Evolutionary conservation across 768 basidiomycete genomes (phyloP).

Genomic region (Tylopilus subfusipes): DNA sequence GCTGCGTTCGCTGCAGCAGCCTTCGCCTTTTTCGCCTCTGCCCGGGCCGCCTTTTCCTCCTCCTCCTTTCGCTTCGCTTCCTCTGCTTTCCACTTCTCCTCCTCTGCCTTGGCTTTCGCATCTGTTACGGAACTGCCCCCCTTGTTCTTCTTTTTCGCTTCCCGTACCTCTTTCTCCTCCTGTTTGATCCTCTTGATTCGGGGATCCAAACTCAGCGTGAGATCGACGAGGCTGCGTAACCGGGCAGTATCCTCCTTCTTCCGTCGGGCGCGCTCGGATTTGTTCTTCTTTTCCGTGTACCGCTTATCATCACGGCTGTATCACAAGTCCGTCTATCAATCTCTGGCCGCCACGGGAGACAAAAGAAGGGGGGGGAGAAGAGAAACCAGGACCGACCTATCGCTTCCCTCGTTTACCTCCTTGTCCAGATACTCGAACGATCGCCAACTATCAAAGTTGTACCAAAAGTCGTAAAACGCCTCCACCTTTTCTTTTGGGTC

Average conservation of each 20-base stretch:
- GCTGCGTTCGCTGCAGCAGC: constrained; percentile 85
- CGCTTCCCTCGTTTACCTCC: constrained; percentile 96
- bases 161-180: constrained; percentile 91
- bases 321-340: constrained; percentile 10
- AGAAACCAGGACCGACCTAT: constrained; percentile 57
- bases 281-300: constrained; percentile 99
- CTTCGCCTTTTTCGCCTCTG: constrained; percentile 81
- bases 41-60: constrained; percentile 70
- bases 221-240: constrained; percentile 81
- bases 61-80: constrained; percentile 79
- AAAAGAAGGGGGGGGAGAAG: too few relatives aligned
- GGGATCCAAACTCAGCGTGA: constrained; percentile 79
- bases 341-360: not conserved
- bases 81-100: constrained; percentile 61
- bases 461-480: constrained; percentile 98
- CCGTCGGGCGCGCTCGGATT: constrained; percentile 87
- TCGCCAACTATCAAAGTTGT: constrained; percentile 98
- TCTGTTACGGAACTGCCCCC: constrained; percentile 40
- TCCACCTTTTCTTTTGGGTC: constrained; percentile 82
- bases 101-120: constrained; percentile 49
- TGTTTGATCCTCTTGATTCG: constrained; percentile 97
- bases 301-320: constrained; percentile 95
- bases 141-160: constrained; percentile 79
- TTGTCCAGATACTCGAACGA: constrained; percentile 98
- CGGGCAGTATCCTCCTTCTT: constrained; percentile 98